Percentiles rank a stretch among this genome's conserved stretches.
These are phyloP conservation scores for Colletotrichum sp. DNA, from an alignment of 2,329 filamentous ascomycete genomes.

Conservation along the genomic window DNA sequence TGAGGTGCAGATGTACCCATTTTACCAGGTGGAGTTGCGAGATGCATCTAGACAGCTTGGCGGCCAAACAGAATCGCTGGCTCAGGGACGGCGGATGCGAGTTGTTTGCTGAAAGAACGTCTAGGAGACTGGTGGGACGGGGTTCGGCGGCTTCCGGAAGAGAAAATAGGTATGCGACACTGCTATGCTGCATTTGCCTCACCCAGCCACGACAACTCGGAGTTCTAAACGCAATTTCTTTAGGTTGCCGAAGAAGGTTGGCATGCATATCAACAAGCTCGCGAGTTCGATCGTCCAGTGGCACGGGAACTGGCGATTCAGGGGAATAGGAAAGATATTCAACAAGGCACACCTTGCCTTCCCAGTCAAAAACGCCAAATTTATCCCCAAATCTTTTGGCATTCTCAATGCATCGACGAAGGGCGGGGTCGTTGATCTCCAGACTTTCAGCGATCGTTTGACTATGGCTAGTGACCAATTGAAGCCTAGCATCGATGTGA, in stretches of 20 bases:
- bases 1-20: not conserved
- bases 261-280: fast-evolving
- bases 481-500: not conserved
- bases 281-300: not conserved
- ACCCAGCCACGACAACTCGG: not conserved
- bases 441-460: fast-evolving
- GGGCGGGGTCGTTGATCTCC: not conserved
- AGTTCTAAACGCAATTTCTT: not conserved
- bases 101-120: fast-evolving
- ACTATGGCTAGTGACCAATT: fast-evolving
- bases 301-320: fast-evolving
- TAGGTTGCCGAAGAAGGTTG: not conserved
- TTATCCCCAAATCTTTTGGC: fast-evolving
- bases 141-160: not conserved
- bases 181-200: not conserved
- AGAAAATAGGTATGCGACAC: not conserved
- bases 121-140: fast-evolving
- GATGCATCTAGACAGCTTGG: not conserved
- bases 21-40: not conserved
- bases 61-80: not conserved
- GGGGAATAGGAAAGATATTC: not conserved
- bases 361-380: not conserved
- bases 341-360: fast-evolving
- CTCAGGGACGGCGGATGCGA: not conserved
- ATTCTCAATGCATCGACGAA: fast-evolving